These are phyloP conservation scores for Trichoderma aggressivum DNA, from an alignment of 2,329 filamentous ascomycete genomes.

Conservation along the genomic window DNA sequence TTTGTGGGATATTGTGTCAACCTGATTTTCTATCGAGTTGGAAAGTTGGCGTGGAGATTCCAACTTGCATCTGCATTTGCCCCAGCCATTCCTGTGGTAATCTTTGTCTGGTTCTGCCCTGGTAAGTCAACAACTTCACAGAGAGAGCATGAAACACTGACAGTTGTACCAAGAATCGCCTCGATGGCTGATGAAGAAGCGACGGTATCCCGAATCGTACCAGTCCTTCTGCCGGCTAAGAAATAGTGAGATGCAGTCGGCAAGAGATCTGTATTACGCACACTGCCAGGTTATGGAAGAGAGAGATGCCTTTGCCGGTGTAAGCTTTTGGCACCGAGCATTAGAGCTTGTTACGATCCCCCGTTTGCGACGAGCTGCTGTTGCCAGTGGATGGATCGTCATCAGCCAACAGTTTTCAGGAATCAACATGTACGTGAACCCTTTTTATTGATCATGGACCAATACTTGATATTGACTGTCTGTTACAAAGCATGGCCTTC, in stretches of 20 bases:
- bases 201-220: constrained; percentile 51
- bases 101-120: constrained; percentile 57
- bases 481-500: constrained; percentile 39
- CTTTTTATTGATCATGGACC: too few species aligned
- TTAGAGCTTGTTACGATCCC: constrained; percentile 48
- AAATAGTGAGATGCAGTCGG: constrained; percentile 56
- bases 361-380: constrained; percentile 42
- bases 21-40: constrained; percentile 56
- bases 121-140: constrained; percentile 34
- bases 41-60: constrained; percentile 57
- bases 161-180: constrained; percentile 47
- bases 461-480: constrained; percentile 14
- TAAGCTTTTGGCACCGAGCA: constrained; percentile 37
- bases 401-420: constrained; percentile 33
- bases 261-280: constrained; percentile 56
- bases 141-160: neutral
- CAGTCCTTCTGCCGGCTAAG: constrained; percentile 53
- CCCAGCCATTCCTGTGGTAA: constrained; percentile 57
- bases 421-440: constrained; percentile 23
- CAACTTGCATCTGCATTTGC: constrained; percentile 62
- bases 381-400: constrained; percentile 31
- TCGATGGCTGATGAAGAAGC: constrained; percentile 63
- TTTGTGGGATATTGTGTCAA: constrained; percentile 65
- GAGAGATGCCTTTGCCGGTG: constrained; percentile 33
- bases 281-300: constrained; percentile 36